A percentile compares a stretch with the other conserved stretches of the same genome.
Evolutionary conservation across 2,329 filamentous ascomycete species (phyloP).

Genomic region (Claviceps fusiformis): DNA sequence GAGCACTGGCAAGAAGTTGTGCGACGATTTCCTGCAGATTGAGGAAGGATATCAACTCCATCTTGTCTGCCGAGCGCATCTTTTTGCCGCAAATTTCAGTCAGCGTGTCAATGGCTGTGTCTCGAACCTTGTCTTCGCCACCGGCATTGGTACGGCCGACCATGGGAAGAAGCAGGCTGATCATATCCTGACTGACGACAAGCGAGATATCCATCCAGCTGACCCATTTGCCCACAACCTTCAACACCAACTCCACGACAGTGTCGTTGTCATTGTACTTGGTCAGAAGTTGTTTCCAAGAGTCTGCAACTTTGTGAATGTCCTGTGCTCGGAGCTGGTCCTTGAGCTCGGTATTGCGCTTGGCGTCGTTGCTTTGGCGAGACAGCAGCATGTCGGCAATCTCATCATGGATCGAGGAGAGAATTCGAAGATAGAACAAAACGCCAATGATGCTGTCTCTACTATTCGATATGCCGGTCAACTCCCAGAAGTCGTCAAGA

Average conservation of each 20-base stretch:
- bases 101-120: constrained; percentile 86
- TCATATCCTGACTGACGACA: constrained; percentile 79
- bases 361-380: constrained; percentile 63
- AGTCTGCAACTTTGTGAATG: constrained; percentile 72
- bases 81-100: constrained; percentile 96
- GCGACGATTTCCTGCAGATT: constrained; percentile 75
- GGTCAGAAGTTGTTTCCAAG: constrained; percentile 82
- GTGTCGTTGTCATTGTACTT: constrained; percentile 60
- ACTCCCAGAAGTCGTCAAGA: constrained; percentile 73
- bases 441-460: constrained; percentile 63
- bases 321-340: constrained; percentile 79
- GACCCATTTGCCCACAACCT: constrained; percentile 91
- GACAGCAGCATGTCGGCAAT: constrained; percentile 86
- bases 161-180: constrained; percentile 72
- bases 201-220: constrained; percentile 97
- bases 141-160: constrained; percentile 59
- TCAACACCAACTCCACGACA: constrained; percentile 77
- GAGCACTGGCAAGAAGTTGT: constrained; percentile 72
- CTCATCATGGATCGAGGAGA: constrained; percentile 88
- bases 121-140: constrained; percentile 65
- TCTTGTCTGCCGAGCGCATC: constrained; percentile 89
- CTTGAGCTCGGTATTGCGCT: constrained; percentile 79
- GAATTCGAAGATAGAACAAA: constrained; percentile 74
- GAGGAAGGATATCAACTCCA: constrained; percentile 82
- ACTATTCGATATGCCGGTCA: constrained; percentile 53